A percentile compares a stretch with the other conserved stretches of the same genome.
These are phyloP conservation scores for Elongisporangium anandrum DNA, from an alignment of 352 stramenopile genomes.

Conservation along the genomic window DNA sequence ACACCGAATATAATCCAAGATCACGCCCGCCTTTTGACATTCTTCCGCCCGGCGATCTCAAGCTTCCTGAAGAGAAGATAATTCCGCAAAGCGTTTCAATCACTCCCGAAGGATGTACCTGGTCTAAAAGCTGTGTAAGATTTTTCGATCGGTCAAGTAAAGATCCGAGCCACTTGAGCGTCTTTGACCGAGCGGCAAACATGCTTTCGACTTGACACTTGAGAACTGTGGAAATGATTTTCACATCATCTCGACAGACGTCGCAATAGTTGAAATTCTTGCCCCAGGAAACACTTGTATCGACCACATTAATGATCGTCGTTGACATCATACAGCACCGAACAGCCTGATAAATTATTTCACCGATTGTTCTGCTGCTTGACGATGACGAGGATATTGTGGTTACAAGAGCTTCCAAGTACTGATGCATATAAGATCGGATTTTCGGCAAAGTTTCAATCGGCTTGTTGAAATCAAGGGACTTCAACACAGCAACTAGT, in stretches of 20 bases:
- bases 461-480: slow-evolving; percentile 2
- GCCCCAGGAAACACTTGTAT: slow-evolving; percentile 4
- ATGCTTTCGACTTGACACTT: slow-evolving; percentile 23
- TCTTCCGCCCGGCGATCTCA: slow-evolving; percentile 43
- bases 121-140: slow-evolving; percentile 48
- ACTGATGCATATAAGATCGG: slow-evolving; percentile 11
- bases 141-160: slow-evolving; percentile 64
- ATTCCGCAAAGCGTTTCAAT: slow-evolving; percentile 65
- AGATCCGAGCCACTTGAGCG: slow-evolving; percentile 73
- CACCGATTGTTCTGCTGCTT: slow-evolving; percentile 4
- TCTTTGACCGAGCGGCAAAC: slow-evolving; percentile 37
- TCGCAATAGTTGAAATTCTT: slow-evolving; percentile 32
- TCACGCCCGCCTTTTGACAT: slow-evolving; percentile 38
- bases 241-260: slow-evolving; percentile 40
- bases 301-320: slow-evolving; percentile 41
- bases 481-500: slow-evolving; percentile 18
- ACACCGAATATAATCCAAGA: slow-evolving; percentile 50
- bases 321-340: slow-evolving; percentile 64
- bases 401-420: slow-evolving; percentile 9
- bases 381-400: neutral
- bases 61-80: slow-evolving; percentile 34
- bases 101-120: slow-evolving; percentile 49
- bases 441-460: neutral
- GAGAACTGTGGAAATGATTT: slow-evolving; percentile 36
- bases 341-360: slow-evolving; percentile 51